Conservation (phyloP, 2,329 filamentous ascomycete genomes). For the Myotisia sp. region DNA sequence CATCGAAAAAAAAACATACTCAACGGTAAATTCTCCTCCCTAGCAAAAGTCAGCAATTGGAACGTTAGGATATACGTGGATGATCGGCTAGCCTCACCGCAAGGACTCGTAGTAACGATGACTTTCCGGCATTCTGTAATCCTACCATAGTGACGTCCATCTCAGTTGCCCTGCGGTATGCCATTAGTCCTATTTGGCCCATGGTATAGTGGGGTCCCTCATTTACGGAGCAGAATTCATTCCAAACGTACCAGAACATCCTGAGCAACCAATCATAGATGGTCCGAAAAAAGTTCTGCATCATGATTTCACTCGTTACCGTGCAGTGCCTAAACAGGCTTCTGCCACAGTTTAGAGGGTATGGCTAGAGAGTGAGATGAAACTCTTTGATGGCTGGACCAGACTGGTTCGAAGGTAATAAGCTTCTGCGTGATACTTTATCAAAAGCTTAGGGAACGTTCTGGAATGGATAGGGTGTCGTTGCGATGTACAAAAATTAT, state of each 20-base stretch:
- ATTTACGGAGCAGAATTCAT: background rate
- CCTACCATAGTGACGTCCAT: constrained; percentile 99
- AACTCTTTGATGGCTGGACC: no score
- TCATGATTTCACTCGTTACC: constrained; percentile 31
- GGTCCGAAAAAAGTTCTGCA: constrained; percentile 83
- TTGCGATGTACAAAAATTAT: no score
- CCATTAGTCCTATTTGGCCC: constrained; percentile 1
- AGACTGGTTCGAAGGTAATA: no score
- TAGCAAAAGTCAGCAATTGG: constrained; percentile 28
- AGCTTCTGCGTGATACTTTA: no score
- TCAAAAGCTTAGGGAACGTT: no score
- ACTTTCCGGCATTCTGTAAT: constrained; percentile 95
- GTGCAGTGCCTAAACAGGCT: no score
- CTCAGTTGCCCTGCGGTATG: constrained; percentile 66
- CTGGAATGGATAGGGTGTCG: no score
- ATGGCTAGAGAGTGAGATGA: no score
- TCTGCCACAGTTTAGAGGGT: no score
- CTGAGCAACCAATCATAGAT: constrained; percentile 97
- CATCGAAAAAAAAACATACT: constrained; percentile 50
- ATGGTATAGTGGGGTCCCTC: background rate
- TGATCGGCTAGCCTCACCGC: constrained; percentile 52
- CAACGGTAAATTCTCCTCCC: constrained; percentile 97
- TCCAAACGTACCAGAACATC: constrained; percentile 71
- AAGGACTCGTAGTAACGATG: constrained; percentile 79
- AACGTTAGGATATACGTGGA: constrained; percentile 2